Evolutionary conservation across 2,329 filamentous ascomycete genomes (phyloP), one percentile per base, ranked within the genome.

Genomic region (Huntiella omanensis): DNA sequence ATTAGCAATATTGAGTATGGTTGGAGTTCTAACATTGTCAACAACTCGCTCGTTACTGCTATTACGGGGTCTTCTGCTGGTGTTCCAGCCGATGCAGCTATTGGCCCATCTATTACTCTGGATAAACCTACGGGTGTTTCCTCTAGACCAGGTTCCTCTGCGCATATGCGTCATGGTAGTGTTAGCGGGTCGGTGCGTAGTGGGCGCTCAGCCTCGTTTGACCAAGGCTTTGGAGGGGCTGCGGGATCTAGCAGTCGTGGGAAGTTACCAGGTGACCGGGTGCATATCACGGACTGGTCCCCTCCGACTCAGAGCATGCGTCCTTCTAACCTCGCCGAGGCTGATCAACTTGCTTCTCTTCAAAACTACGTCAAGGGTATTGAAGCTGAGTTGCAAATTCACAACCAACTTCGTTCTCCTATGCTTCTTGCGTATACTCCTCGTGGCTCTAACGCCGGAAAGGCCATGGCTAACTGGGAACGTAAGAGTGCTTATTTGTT

Each of bases 1-100:
- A 83, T 98, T 54, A 93, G 84, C 62, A 98, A 95, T 59, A 82
- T 96, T 54, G 91, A 98, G 60, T 96, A 95, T 57, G 91, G 91
- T 45, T 98, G 91, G 91, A 83, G 85, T 54, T 85, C 94, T 36
- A 68, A 71, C 15, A 77, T 95, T 50, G 77, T 95, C 55, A 77
- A 75, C 54, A 74, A 68, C 46, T 63, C 69, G 6, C 62, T 68
- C 1, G 64, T 71, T 1, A 59, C 55, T 3, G 64, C 64, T 22
- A 66, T 70, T 52, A 65, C 66, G 47, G 67, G 71, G 40, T 60
- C 60, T 3, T 53, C 52, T 40, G 38, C 45, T 53, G 55, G 43
- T 52, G 57, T 28, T 5, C 35, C 48, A 8, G 43, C 41, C 3
- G 22, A 35, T 13, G n/a, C 19, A 13, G 32, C 66, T 17, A 33